phyloP scores from a whole-genome alignment of 768 basidiomycete species.

The Sarcomyxa edulis region DNA sequence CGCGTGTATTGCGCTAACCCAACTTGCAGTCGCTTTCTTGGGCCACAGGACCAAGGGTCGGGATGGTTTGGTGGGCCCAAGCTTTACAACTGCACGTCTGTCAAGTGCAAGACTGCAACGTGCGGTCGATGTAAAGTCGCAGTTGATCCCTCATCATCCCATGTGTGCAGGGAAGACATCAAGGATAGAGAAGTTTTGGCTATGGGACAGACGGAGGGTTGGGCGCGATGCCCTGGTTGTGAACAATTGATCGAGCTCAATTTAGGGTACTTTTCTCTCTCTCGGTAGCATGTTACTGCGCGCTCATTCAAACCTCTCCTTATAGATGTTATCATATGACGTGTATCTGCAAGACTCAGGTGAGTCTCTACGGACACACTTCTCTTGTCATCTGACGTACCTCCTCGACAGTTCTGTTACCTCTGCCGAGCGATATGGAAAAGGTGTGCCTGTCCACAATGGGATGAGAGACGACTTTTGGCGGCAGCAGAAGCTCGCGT shows the following conservation, averaged over 20 bases:
- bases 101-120: constrained; percentile 45
- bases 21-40: constrained; percentile 51
- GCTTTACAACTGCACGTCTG: constrained; percentile 33
- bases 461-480: constrained; percentile 7
- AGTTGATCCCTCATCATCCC: background rate
- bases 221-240: constrained; percentile 65
- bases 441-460: constrained; percentile 5
- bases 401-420: constrained; percentile 9
- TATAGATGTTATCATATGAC: constrained; percentile 64
- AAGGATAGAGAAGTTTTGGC: constrained; percentile 27
- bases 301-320: too few relatives aligned
- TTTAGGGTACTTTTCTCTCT: too few relatives aligned
- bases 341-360: constrained; percentile 35
- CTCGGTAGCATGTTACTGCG: too few relatives aligned
- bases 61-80: constrained; percentile 28
- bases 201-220: constrained; percentile 37
- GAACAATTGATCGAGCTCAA: constrained; percentile 47
- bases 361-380: background rate
- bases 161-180: background rate
- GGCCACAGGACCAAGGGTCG: constrained; percentile 22
- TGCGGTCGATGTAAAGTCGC: constrained; percentile 26
- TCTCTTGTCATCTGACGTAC: background rate
- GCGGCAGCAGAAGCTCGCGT: constrained; percentile 6
- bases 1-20: constrained; percentile 49
- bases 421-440: constrained; percentile 8